These are phyloP conservation scores for Cercospora nicotianae DNA, from an alignment of 2,329 filamentous ascomycete genomes.

Conservation along the genomic window DNA sequence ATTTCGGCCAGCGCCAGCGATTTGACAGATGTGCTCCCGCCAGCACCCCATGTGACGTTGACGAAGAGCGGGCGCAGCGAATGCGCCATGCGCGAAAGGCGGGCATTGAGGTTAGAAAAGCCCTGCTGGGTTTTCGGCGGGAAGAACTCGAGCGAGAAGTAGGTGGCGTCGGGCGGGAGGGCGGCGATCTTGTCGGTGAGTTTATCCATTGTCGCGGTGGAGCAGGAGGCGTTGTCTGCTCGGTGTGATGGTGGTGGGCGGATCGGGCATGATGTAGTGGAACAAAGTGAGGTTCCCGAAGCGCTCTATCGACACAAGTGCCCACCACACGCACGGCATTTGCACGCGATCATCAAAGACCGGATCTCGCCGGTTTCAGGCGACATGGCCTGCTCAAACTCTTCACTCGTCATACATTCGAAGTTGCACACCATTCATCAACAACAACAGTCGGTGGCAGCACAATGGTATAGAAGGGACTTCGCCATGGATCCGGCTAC, in stretches of 20 bases:
- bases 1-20: conserved; percentile 93
- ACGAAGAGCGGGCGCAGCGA: conserved; percentile 91
- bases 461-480: neutral
- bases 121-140: conserved; percentile 96
- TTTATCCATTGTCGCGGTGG: conserved; percentile 56
- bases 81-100: conserved; percentile 91
- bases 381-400: neutral
- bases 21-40: conserved; percentile 86
- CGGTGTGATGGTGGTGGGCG: conserved; percentile 6
- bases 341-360: conserved; percentile 5
- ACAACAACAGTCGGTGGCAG: neutral
- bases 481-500: neutral
- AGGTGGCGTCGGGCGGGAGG: conserved; percentile 75
- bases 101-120: conserved; percentile 87
- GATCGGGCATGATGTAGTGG: conserved; percentile 15
- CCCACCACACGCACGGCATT: conserved; percentile 1
- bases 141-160: conserved; percentile 99
- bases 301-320: neutral
- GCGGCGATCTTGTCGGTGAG: conserved; percentile 83
- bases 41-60: conserved; percentile 96
- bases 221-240: conserved; percentile 15
- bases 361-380: conserved; percentile 1
- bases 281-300: conserved; percentile 12
- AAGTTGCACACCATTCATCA: neutral
- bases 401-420: neutral